Base-by-base conservation (phyloP, 2,329 filamentous ascomycete species). In the Microdochium nivale region DNA sequence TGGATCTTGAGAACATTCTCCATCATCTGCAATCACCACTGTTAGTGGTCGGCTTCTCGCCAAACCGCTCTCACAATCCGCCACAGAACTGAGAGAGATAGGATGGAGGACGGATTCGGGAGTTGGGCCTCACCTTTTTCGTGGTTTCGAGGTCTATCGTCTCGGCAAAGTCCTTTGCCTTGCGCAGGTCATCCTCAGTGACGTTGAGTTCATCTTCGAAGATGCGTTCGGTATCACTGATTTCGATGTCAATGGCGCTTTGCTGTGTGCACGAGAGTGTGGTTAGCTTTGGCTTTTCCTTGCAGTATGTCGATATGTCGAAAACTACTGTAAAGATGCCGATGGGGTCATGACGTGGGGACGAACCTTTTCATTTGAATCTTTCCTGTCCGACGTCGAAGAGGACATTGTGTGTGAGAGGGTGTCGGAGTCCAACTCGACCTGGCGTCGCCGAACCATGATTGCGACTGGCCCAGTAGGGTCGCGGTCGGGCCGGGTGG, bases 1-100 rank as follows among this genome's bases (percentile, higher is more conserved):
- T 73, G 71, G 40, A 71, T 66, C 48, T 65, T 67, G 51, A 67
- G 59, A 33, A 73, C 69, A 25, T 65, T 65, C 16, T 63, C 60
- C 68, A 73, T 71, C 59, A 73, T 44, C 40, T 44, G 40, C 40
- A 19, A 21, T 21, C 3, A 19, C n/a, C 40, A 13, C 7, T 7
- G 19, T 44, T 19, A 44, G 40, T 23, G 16, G n/a, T 5, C 5
- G 11, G 27, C 5, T 11, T 30, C 27, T 30, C 27, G 5, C 27
- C 5, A 11, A 30, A 11, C 5, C 27, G 11, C 11, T 11, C 27
- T 30, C 11, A n/a, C n/a, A n/a, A n/a, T n/a, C n/a, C n/a, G n/a
- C n/a, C n/a, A n/a, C n/a, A n/a, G n/a, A n/a, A 30, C 11, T 30
- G 27, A 30, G 27, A 30, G 27, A n/a, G n/a, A n/a, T n/a, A n/a